These are phyloP conservation scores for Tuber calosporum DNA, from an alignment of 495 filamentous ascomycete genomes.

Conservation along the genomic window DNA sequence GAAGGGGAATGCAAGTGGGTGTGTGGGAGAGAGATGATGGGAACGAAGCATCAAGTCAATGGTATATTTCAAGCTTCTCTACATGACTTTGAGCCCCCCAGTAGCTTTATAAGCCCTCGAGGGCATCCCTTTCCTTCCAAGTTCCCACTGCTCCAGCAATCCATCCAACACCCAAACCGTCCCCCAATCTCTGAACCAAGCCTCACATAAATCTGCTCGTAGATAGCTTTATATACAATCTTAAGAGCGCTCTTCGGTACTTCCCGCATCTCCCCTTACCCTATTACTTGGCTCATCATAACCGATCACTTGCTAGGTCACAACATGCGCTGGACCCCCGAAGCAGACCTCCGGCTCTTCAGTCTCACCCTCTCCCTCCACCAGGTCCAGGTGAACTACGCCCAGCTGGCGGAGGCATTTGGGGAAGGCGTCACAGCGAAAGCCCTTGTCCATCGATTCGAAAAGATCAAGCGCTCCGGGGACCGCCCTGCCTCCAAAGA, in stretches of 20 bases:
- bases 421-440: conserved; percentile 9
- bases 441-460: conserved; percentile 1
- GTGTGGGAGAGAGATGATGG: not conserved
- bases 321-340: conserved; percentile 5
- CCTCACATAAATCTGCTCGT: not conserved
- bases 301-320: not conserved
- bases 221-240: not conserved
- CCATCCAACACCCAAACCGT: not conserved
- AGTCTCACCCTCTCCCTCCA: not conserved
- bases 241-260: not conserved
- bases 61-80: not conserved
- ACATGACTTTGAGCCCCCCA: not conserved
- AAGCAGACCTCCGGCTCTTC: conserved; percentile 8
- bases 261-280: not conserved
- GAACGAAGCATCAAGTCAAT: not conserved
- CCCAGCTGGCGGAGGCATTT: conserved; percentile 2
- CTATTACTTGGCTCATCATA: not conserved
- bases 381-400: conserved; percentile 5
- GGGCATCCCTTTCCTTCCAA: not conserved
- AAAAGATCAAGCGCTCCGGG: not conserved
- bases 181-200: not conserved
- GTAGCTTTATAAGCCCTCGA: not conserved
- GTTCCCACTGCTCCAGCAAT: not conserved
- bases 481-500: not conserved
- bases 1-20: not conserved